A percentile compares a stretch with the other conserved stretches of the same genome.
phyloP scores from a whole-genome alignment of 805 yeast genomes.

The Monosporozyma siamensis region DNA sequence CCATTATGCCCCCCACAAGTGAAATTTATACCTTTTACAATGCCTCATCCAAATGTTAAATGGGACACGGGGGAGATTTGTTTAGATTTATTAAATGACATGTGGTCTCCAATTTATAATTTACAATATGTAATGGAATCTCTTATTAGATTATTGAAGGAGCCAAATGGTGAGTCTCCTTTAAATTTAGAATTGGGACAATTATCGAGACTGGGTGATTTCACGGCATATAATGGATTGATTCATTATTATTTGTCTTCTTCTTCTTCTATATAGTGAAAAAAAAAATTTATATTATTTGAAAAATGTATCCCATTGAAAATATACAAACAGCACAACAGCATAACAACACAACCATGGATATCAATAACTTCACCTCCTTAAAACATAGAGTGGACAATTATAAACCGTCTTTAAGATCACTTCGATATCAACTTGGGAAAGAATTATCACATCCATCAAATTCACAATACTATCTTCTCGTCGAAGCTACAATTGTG shows the following conservation, averaged over 20 bases:
- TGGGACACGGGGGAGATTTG: conserved; percentile 60
- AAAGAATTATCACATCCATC: not conserved
- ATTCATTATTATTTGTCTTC: conserved; percentile 31
- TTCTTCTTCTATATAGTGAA: not conserved
- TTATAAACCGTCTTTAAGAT: not conserved
- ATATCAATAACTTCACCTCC: not conserved
- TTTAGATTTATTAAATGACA: conserved; percentile 48
- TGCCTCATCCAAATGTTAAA: conserved; percentile 43
- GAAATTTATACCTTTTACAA: conserved; percentile 32
- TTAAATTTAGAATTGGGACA: conserved; percentile 63
- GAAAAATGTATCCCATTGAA: not conserved
- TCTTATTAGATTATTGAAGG: conserved; percentile 44
- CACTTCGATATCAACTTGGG: not conserved
- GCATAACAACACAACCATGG: not conserved
- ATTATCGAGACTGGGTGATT: conserved; percentile 41
- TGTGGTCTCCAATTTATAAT: conserved; percentile 75
- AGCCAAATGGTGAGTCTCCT: conserved; percentile 67
- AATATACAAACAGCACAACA: not conserved
- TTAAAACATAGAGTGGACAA: not conserved
- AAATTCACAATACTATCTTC: not conserved
- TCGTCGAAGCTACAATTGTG: conserved; percentile 10
- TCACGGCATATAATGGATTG: conserved; percentile 34
- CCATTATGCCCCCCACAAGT: conserved; percentile 54
- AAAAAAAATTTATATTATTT: not conserved
- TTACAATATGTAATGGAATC: conserved; percentile 47